Base-by-base conservation (phyloP, 1,139 yeast species). In the Blastobotrys capitulatus region DNA sequence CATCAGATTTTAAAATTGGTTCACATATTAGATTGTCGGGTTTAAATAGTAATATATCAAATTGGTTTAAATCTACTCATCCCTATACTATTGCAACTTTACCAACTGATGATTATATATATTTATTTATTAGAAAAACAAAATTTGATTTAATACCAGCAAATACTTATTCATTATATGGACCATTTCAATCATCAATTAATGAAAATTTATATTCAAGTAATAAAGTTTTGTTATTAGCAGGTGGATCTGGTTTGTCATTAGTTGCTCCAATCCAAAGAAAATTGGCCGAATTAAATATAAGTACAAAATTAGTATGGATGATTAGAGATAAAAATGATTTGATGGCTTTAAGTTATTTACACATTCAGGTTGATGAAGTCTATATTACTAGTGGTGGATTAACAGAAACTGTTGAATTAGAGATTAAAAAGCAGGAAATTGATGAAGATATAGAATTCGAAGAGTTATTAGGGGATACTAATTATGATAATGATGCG, bases 201-300 rank as follows among this genome's bases (percentile, higher is more conserved):
- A 50, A 54, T 31, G 51, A 58, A 42, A 60, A 58, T 27, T 69
- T 70, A 42, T 66, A 66, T 50, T 62, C 62, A 41, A 70, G 80
- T 1, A 81, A 80, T 0, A 76, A 76, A 38, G 78, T 82, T 0
- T 64, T 76, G 9, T 74, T 88, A 8, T 66, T 88, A 3, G 85
- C 89, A 34, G 97, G 96, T 8, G 97, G 97, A 0, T 80, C 95
- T 0, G 97, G 96, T 0, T 76, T 89, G 6, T 83, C 96, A 0
- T 78, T 80, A 58, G 92, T 87, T 0, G 68, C 87, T 2, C 86
- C 95, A 0, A 49, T 70, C 1, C 56, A 56, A 12, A 54, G 65
- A 13, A 53, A 54, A n/a, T 45, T 63, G 26, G 50, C 50, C 7
- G 45, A 45, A 12, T 49, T 43, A 29, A 52, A 53, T 1, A 57